Evolutionary conservation across 371 early-diverging fungal species (phyloP), one percentile per base, ranked within the genome.

Genomic region (Circinella umbellata): DNA sequence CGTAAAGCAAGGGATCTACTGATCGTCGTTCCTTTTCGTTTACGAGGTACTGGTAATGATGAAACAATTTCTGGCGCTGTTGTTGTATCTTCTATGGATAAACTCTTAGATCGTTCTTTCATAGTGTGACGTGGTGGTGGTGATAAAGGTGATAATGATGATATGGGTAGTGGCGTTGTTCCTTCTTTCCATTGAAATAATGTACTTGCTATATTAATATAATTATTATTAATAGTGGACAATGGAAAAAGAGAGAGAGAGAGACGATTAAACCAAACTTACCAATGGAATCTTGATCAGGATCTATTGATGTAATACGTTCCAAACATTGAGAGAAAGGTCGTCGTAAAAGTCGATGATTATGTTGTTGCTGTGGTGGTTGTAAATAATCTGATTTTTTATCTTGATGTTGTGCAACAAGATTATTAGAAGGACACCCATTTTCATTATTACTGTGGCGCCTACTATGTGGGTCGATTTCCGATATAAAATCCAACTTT

Each of bases 121-220:
- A 68, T 68, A 9, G 63, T 69, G 54, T 71, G 69, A 27, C 75
- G 57, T n/a, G 75, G 75, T 10, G 75, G 75, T 34, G 75, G 75
- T 27, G 75, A 75, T 51, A 75, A 42, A 14, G 75, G 68, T 3
- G 75, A 75, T 14, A 69, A 46, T 3, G 73, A 66, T 14, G 73
- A 62, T 4, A 42, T 47, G 6, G 71, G 61, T 36, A 67, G 61
- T 14, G 39, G 54, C 42, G 18, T 34, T 17, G 36, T 67, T 17
- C 55, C 53, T 47, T 71, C 49, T 46, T 71, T 55, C 64, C 72
- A 63, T 37, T 51, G 64, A 55, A 67, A 36, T 48, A 15, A n/a
- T 54, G 46, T 63, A 60, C 35, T 34, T 39, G 47, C 47, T 39
- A 0, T 9, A 63, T 39, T 46, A 42, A 34, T 9, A 63, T 27